These are phyloP conservation scores for Penicillium sp. DNA, from an alignment of 2,329 filamentous ascomycete species.

Conservation along the genomic window DNA sequence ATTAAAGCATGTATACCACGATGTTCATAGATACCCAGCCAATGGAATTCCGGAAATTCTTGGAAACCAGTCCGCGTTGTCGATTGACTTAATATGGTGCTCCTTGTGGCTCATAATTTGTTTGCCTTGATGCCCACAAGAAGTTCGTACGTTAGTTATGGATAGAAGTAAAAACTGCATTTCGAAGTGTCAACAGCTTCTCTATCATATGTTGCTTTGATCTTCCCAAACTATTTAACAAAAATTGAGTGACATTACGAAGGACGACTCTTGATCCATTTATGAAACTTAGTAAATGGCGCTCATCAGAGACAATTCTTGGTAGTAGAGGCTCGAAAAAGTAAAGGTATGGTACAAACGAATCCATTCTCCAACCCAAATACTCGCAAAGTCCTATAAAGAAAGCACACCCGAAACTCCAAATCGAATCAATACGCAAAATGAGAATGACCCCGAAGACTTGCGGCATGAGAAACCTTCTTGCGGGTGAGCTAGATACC, in stretches of 20 bases:
- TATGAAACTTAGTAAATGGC: not conserved
- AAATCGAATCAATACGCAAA: slow-evolving; percentile 1
- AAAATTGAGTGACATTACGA: not conserved
- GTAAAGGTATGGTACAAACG: slow-evolving; percentile 14
- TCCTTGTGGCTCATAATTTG: not conserved
- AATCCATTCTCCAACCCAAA: slow-evolving; percentile 8
- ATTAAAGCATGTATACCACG: not conserved
- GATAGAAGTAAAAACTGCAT: too few relatives aligned
- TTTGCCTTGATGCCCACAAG: too few relatives aligned
- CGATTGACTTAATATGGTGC: too few relatives aligned
- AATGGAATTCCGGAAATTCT: not conserved
- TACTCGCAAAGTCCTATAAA: slow-evolving; percentile 3
- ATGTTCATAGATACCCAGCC: not conserved
- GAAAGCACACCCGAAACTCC: slow-evolving; percentile 12
- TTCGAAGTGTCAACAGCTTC: too few relatives aligned
- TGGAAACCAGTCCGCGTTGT: too few relatives aligned
- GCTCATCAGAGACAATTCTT: not conserved
- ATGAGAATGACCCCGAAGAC: not conserved
- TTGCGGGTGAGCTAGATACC: not conserved
- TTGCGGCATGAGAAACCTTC: not conserved
- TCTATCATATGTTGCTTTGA: too few relatives aligned
- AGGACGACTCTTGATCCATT: not conserved
- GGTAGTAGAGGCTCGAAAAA: not conserved
- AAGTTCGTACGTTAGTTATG: too few relatives aligned
- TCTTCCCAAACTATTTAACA: not conserved